Evolutionary conservation across 352 stramenopile genomes (phyloP).

Genomic region (Thalassiosira hispida): DNA sequence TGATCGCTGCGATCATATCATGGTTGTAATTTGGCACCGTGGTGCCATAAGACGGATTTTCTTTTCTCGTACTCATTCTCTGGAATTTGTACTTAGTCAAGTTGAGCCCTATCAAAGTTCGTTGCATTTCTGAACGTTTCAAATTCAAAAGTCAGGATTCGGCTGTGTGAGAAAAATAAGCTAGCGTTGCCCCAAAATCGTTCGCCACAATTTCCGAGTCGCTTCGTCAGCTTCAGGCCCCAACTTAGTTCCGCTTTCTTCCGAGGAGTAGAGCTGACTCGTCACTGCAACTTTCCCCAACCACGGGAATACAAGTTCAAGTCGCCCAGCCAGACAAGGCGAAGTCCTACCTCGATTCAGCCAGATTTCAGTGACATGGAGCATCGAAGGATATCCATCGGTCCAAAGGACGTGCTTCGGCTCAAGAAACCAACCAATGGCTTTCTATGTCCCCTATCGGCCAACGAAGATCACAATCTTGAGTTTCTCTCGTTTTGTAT

Average conservation of each 20-base stretch:
- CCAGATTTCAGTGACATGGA: neutral
- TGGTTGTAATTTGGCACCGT: slow-evolving; percentile 20
- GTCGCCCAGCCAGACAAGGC: no score
- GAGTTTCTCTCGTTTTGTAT: slow-evolving; percentile 96
- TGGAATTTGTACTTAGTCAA: no score
- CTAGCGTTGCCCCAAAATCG: no score
- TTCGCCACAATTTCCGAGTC: no score
- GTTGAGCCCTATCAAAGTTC: no score
- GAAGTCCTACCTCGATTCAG: neutral
- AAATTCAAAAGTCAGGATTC: neutral
- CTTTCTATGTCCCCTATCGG: slow-evolving; percentile 93
- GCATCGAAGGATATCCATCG: slow-evolving; percentile 12
- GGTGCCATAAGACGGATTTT: neutral
- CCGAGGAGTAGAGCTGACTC: no score
- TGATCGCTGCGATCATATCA: slow-evolving; percentile 24
- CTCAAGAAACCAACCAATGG: slow-evolving; percentile 26
- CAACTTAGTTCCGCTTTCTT: no score
- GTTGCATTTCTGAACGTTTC: no score
- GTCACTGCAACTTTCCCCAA: no score
- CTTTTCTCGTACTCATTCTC: no score
- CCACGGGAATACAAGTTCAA: no score
- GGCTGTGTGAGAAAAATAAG: neutral
- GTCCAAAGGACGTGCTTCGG: slow-evolving; percentile 21
- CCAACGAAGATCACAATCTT: slow-evolving; percentile 92
- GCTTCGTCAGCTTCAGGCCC: no score